Evolutionary conservation across 2,329 filamentous ascomycete species (phyloP).

Genomic region (Beauveria scarabaeidicola): DNA sequence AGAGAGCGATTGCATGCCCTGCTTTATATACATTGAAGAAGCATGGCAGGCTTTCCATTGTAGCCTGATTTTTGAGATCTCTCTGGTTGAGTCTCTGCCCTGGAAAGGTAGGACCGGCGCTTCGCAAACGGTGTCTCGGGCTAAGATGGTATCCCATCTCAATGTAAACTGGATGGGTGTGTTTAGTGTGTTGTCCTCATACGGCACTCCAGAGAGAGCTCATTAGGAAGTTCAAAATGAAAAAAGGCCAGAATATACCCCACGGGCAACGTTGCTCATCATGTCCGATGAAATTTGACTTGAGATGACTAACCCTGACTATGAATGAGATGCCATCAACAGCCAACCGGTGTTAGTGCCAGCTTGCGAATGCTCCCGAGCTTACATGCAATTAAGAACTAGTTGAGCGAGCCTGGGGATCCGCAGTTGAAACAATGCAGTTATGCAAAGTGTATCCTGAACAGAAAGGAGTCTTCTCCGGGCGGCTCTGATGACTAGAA

Average conservation of each 20-base stretch:
- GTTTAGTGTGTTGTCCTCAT: not conserved
- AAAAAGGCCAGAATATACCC: not conserved
- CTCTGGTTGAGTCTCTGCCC: not conserved
- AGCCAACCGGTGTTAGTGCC: not conserved
- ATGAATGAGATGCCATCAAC: not conserved
- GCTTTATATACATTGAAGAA: not conserved
- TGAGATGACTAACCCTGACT: not conserved
- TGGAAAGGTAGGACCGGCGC: not conserved
- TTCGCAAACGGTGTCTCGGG: constrained; percentile 2
- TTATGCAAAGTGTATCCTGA: not conserved
- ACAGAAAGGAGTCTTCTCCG: not conserved
- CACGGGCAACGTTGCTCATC: constrained; percentile 4
- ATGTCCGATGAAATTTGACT: not conserved
- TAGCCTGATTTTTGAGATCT: not conserved
- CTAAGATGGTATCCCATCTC: not conserved
- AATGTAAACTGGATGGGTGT: not conserved
- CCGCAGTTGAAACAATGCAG: not conserved
- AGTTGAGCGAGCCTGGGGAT: not conserved
- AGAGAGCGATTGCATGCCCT: not conserved
- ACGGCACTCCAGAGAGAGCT: not conserved
- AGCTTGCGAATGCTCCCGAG: not conserved
- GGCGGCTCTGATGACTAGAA: not conserved
- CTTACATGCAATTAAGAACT: not conserved
- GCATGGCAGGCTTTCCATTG: not conserved
- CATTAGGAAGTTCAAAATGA: not conserved